phyloP scores from a whole-genome alignment of 116 monocot species.

The Dioscorea cayenensis region DNA sequence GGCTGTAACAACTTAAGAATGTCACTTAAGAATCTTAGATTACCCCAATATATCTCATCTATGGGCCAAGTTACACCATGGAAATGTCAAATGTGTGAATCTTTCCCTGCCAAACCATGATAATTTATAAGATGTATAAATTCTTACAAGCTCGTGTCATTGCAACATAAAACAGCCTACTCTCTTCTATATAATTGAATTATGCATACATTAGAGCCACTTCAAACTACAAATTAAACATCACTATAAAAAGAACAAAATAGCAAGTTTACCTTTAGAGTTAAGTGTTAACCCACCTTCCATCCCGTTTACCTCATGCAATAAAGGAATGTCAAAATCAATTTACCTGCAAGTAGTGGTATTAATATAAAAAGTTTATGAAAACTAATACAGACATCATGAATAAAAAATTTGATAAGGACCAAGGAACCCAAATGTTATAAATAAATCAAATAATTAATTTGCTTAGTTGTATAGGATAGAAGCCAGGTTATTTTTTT shows the following conservation, averaged over 20 bases:
- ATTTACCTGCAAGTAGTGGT: conserved; percentile 22
- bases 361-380: too few relatives aligned
- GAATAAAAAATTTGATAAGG: too few relatives aligned
- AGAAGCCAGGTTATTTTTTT: too few relatives aligned
- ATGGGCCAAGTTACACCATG: not conserved
- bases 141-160: conserved; percentile 90
- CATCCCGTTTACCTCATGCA: conserved; percentile 63
- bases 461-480: too few relatives aligned
- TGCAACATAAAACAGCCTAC: conserved; percentile 85
- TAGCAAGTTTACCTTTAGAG: conserved; percentile 50
- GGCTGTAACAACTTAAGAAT: conserved; percentile 82
- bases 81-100: not conserved
- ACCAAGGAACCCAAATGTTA: too few relatives aligned
- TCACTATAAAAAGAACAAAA: not conserved
- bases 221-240: not conserved
- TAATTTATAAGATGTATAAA: conserved; percentile 66
- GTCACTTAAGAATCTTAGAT: not conserved
- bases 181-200: conserved; percentile 56
- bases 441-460: too few relatives aligned
- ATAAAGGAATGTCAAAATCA: conserved; percentile 83
- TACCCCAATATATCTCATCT: not conserved
- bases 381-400: too few relatives aligned
- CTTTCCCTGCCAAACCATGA: conserved; percentile 70
- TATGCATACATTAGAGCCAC: not conserved
- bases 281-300: conserved; percentile 40